Conservation (phyloP, 2,329 filamentous ascomycete species). For the Nemania diffusa region DNA sequence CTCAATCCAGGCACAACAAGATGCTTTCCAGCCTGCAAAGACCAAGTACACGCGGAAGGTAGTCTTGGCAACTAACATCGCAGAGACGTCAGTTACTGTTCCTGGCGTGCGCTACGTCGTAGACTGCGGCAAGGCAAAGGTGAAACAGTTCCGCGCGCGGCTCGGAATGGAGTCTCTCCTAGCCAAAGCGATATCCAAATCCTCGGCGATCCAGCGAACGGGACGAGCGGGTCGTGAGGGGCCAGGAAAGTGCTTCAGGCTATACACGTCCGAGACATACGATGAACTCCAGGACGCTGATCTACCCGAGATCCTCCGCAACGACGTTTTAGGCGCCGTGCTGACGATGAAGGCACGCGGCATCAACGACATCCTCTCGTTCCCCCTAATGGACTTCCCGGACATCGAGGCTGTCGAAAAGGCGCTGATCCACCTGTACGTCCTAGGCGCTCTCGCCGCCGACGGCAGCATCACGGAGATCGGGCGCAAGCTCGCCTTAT, state of each 20-base stretch:
- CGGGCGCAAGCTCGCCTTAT: constrained; percentile 80
- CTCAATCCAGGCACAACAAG: constrained; percentile 85
- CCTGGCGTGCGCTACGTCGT: constrained; percentile 91
- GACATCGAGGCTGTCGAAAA: constrained; percentile 81
- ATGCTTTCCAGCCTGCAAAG: constrained; percentile 81
- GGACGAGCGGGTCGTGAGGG: constrained; percentile 95
- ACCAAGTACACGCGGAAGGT: constrained; percentile 83
- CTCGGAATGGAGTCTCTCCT: constrained; percentile 91
- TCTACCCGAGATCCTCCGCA: constrained; percentile 88
- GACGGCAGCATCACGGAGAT: constrained; percentile 77
- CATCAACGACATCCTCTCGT: constrained; percentile 81
- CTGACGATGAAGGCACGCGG: constrained; percentile 94
- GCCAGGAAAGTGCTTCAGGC: constrained; percentile 85
- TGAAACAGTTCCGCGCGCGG: constrained; percentile 87
- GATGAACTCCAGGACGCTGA: constrained; percentile 76
- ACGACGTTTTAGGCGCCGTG: constrained; percentile 85
- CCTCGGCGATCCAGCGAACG: constrained; percentile 89
- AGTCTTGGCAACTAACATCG: constrained; percentile 94
- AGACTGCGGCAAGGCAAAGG: constrained; percentile 92
- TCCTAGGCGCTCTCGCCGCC: constrained; percentile 79
- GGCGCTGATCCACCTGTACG: constrained; percentile 81
- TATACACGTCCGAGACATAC: constrained; percentile 87
- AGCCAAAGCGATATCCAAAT: constrained; percentile 90
- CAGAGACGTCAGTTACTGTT: constrained; percentile 97
- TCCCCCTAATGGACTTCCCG: constrained; percentile 87